Base-by-base conservation (phyloP, 192 early-diverging fungal species). In the Backusella westeae region DNA sequence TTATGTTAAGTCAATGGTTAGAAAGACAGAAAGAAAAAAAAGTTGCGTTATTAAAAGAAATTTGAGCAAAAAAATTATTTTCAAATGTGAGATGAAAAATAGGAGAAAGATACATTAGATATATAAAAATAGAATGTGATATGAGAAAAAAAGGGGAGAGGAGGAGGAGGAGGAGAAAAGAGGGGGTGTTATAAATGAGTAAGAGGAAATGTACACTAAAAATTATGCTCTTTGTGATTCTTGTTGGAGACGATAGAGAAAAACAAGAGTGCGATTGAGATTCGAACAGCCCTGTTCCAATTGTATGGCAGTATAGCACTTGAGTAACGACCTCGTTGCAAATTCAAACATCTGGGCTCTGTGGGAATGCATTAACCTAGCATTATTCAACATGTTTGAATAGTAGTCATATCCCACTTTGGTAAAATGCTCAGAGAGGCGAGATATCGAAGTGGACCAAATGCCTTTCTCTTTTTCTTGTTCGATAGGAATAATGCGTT, bases 321-420 rank as follows among this genome's bases (percentile, higher is more conserved):
- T 66, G 3, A 75, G 29, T 44, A 75, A 67, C 17, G 41, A 65
- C 17, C 52, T 36, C 5, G 63, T 75, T 12, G 74, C 59, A n/a
- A 65, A 46, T 42, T 75, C 74, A 75, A 75, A 67, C 63, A 75
- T 44, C 15, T 75, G 74, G 3, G 59, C 32, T 41, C 63, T 34
- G 10, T 75, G 65, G 42, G 74, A 75, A 67, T 75, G 74, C 74
- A 75, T 75, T 44, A 75, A 34, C 4, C 29, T 23, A 34, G 74
- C 63, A 75, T 75, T 75, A n/a, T 75, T 75, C 21, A 75, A 34
- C 65, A 75, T 66, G 32, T 75, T 75, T 23, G 65, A 39, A 44
- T 75, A 75, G 32, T 75, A 75, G 12, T 75, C 66, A 34, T 75
- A 65, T 4, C 74, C 74, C 17, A 75, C 41, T 67, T 75, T 75